Conservation (phyloP, 345 rosid species). For the Camelina sativa region DNA sequence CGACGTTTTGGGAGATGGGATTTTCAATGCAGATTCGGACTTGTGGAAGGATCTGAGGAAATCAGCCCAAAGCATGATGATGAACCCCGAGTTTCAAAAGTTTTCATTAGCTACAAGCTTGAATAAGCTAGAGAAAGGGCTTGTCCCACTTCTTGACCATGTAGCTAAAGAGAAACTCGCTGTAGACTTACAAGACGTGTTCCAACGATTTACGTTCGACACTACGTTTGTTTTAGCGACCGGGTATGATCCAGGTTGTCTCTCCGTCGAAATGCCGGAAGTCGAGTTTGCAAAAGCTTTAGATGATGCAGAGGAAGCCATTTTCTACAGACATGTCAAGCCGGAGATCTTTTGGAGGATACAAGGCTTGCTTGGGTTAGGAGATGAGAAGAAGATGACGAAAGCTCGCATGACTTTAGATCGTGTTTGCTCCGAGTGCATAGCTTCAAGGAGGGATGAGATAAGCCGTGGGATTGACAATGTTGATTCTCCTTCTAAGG, state of each 20-base stretch:
- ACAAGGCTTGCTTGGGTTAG: slow-evolving; percentile 43
- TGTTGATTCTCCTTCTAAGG: slow-evolving; percentile 32
- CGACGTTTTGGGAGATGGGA: slow-evolving; percentile 50
- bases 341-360: slow-evolving; percentile 49
- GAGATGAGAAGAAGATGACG: slow-evolving; percentile 51
- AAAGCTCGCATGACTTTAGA: slow-evolving; percentile 34
- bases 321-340: slow-evolving; percentile 36
- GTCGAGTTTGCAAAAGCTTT: slow-evolving; percentile 44
- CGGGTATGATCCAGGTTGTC: slow-evolving; percentile 55
- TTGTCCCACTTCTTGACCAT: slow-evolving; percentile 48
- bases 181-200: slow-evolving; percentile 49
- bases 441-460: slow-evolving; percentile 47
- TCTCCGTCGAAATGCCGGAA: slow-evolving; percentile 48
- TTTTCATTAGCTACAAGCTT: slow-evolving; percentile 39
- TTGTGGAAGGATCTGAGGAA: slow-evolving; percentile 46
- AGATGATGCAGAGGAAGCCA: slow-evolving; percentile 48
- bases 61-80: slow-evolving; percentile 40
- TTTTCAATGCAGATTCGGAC: slow-evolving; percentile 51
- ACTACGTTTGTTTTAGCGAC: slow-evolving; percentile 51
- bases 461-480: slow-evolving; percentile 16
- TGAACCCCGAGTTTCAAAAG: slow-evolving; percentile 35
- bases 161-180: slow-evolving; percentile 33
- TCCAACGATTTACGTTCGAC: slow-evolving; percentile 56
- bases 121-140: slow-evolving; percentile 36
- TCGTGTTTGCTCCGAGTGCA: slow-evolving; percentile 34